Conservation (phyloP, 371 early-diverging fungal genomes). For the Circinella umbellata region DNA sequence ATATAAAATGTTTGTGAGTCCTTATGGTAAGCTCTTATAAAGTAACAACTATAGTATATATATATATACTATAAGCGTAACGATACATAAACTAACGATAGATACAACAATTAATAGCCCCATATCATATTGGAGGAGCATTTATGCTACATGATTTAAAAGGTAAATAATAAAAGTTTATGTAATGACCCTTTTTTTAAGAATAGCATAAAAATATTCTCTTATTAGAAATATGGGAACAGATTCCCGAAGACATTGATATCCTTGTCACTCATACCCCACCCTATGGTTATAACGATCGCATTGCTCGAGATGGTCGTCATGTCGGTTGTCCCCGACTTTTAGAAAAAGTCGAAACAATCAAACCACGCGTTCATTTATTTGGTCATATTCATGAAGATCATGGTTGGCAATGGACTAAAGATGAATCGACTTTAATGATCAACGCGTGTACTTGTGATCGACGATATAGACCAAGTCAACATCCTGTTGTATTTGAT, state of each 20-base stretch:
- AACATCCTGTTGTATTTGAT: constrained; percentile 58
- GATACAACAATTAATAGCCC: constrained; percentile 20
- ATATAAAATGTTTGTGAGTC: constrained; percentile 51
- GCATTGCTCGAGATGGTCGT: constrained; percentile 16
- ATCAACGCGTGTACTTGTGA: constrained; percentile 58
- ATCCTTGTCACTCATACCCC: constrained; percentile 65
- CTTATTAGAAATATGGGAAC: constrained; percentile 42
- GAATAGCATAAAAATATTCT: not conserved
- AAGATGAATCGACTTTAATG: constrained; percentile 39
- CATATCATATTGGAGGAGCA: constrained; percentile 56
- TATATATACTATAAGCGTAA: no score
- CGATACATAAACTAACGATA: no score
- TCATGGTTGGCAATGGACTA: constrained; percentile 37
- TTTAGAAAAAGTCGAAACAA: constrained; percentile 36
- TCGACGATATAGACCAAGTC: constrained; percentile 38
- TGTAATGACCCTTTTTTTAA: not conserved
- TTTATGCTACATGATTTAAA: constrained; percentile 50
- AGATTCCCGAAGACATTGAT: constrained; percentile 47
- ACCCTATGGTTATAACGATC: constrained; percentile 45
- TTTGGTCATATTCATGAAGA: constrained; percentile 67
- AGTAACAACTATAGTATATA: not conserved
- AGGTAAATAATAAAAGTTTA: constrained; percentile 23
- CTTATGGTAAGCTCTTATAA: constrained; percentile 30
- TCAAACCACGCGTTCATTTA: constrained; percentile 48
- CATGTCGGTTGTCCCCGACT: constrained; percentile 55